Base-by-base conservation (phyloP, 495 filamentous ascomycete genomes). In the Cryomyces antarcticus region DNA sequence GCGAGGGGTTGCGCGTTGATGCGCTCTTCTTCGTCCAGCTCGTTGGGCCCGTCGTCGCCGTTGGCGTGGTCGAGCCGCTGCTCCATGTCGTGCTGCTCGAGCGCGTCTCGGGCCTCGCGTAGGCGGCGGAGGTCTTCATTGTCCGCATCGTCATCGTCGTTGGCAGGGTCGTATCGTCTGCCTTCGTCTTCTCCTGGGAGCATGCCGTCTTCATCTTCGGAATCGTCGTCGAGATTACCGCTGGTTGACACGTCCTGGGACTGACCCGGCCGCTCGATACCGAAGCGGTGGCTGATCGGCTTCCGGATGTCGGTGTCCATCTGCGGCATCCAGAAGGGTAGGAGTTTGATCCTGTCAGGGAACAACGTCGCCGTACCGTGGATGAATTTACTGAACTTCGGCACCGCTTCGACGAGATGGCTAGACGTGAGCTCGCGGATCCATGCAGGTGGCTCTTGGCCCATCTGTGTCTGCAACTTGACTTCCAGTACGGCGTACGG, bases 351-450 rank as follows among this genome's bases (percentile, higher is more conserved):
- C 38, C 80, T 76, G 29, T 77, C 69, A 0, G 86, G 88, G 59
- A 94, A 89, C 13, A 96, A 59, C 0, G 73, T 82, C 6, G 88
- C 84, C 0, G 76, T 80, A 40, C 89, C 89, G 59, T 99, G 89
- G 46, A 99, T 99, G 60, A 96, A 99, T 63, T 99, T 99, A 52
- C 85, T 93, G 66, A 94, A 99, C 56, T 99, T 99, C 41, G 89
- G 89, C 1, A 96, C 87, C 1, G 92, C 89, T 58, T 99, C 89
- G 10, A 99, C 89, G 27, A 99, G 70, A 59, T 99, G 89, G 51
- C 81, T 89, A 11, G 83, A 70, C 24, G 82, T 89, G 36, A 99
- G 67, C 49, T 94, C 84, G 7, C 82, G 77, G 44, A 95, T 88
- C 89, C 89, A 99, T 53, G 87, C 77, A 0, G 89, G 89, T 24